phyloP scores from a whole-genome alignment of 208 protist species.

The Acanthamoeba sp. region DNA sequence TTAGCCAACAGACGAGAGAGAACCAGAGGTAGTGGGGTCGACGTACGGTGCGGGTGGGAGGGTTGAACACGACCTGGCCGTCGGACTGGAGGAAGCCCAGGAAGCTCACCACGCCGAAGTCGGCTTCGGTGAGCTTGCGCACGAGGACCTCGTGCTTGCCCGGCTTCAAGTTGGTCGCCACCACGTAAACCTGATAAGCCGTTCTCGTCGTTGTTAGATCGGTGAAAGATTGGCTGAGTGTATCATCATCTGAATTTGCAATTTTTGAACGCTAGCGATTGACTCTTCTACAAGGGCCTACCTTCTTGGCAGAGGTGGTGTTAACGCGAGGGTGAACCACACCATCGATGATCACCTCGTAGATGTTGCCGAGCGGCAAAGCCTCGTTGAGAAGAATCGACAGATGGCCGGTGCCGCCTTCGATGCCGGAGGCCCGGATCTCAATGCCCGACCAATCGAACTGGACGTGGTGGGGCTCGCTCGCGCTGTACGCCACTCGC shows the following conservation, averaged over 20 bases:
- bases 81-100: slow-evolving; percentile 23
- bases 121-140: slow-evolving; percentile 27
- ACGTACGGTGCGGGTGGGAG: background rate
- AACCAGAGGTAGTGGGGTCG: background rate
- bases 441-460: slow-evolving; percentile 54
- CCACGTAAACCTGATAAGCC: background rate
- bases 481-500: background rate
- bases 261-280: background rate
- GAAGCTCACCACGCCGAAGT: slow-evolving; percentile 12
- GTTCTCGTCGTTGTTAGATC: too few species aligned
- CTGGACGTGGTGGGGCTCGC: background rate
- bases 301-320: slow-evolving; percentile 12
- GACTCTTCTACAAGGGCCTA: background rate
- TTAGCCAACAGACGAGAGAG: background rate
- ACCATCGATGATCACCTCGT: slow-evolving; percentile 4
- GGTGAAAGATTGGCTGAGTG: too few species aligned
- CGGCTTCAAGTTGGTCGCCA: background rate
- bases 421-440: background rate
- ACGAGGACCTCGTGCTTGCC: slow-evolving; percentile 14
- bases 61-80: slow-evolving; percentile 39
- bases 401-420: background rate
- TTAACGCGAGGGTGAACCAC: slow-evolving; percentile 6
- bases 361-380: background rate
- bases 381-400: slow-evolving; percentile 11
- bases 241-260: too few species aligned